These are phyloP conservation scores for Miscanthus sacchariflorus DNA, from an alignment of 202 grass and related monocot species.

Conservation along the genomic window DNA sequence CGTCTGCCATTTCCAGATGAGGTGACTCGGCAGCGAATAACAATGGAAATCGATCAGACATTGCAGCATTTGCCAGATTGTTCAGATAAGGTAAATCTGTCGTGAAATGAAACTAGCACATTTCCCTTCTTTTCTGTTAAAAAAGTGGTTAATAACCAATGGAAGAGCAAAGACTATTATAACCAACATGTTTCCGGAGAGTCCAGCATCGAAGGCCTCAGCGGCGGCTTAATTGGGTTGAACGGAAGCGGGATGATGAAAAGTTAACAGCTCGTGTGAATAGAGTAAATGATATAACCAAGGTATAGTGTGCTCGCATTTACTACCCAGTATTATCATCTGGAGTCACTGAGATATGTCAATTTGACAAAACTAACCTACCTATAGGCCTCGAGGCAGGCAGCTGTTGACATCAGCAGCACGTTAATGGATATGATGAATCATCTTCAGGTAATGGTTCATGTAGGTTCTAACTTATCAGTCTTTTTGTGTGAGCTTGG, in stretches of 20 bases:
- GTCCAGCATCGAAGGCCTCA: conserved; percentile 1
- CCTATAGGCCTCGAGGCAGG: not conserved
- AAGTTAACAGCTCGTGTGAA: not conserved
- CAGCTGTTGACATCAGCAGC: not conserved
- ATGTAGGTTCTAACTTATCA: not conserved
- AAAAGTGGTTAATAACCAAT: not conserved
- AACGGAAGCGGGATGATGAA: not conserved
- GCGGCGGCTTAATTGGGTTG: conserved; percentile 35
- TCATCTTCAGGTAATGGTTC: conserved; percentile 22
- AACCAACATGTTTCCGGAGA: not conserved
- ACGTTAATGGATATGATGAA: not conserved
- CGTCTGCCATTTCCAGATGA: not conserved
- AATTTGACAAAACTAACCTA: not conserved
- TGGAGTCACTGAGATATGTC: not conserved
- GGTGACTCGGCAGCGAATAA: not conserved
- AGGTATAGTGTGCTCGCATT: conserved; percentile 12
- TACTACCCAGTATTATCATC: conserved; percentile 6
- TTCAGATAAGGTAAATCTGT: not conserved
- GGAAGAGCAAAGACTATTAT: not conserved
- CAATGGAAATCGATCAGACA: not conserved
- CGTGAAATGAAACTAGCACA: not conserved
- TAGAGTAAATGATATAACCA: not conserved
- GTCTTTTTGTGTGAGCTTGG: not conserved
- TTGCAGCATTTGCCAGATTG: not conserved
- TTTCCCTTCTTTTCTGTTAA: not conserved